A percentile compares a stretch with the other conserved stretches of the same genome.
These are phyloP conservation scores for Nakazawaea pomicola DNA, from an alignment of 805 yeast genomes.

Conservation along the genomic window DNA sequence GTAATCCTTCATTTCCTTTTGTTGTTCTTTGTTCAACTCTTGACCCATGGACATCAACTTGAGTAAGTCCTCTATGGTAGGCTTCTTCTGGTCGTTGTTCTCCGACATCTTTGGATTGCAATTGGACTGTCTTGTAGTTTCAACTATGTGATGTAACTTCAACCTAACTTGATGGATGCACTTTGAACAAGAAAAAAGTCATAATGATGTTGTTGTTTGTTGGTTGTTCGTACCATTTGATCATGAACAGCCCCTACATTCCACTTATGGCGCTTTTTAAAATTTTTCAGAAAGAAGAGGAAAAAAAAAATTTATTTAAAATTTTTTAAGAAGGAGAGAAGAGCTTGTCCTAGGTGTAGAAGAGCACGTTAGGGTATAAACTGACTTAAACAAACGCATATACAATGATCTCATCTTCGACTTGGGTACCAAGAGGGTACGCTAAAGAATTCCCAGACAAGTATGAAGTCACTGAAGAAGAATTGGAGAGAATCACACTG, in stretches of 20 bases:
- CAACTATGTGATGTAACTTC: no score
- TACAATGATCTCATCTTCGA: constrained; percentile 80
- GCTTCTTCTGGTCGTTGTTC: constrained; percentile 17
- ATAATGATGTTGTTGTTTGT: no score
- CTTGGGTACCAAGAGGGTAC: constrained; percentile 96
- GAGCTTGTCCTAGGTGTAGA: neutral
- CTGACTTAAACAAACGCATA: no score
- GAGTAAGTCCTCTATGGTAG: constrained; percentile 56
- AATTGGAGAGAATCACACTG: constrained; percentile 82
- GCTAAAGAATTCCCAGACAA: constrained; percentile 90
- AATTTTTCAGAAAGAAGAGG: neutral
- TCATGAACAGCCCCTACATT: neutral
- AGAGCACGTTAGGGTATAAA: no score
- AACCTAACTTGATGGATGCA: no score
- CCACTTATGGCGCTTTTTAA: neutral
- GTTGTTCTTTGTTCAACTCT: constrained; percentile 50
- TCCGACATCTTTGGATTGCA: neutral
- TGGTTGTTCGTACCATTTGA: no score
- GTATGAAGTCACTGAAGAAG: constrained; percentile 85
- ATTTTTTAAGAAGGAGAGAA: neutral
- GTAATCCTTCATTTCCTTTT: constrained; percentile 79
- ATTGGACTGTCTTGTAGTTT: no score
- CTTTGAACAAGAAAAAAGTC: no score
- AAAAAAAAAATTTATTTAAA: neutral
- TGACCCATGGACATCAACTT: constrained; percentile 48